Evolutionary conservation across 73 alveolate genomes (phyloP).

Genomic region (Paramecium bursaria): DNA sequence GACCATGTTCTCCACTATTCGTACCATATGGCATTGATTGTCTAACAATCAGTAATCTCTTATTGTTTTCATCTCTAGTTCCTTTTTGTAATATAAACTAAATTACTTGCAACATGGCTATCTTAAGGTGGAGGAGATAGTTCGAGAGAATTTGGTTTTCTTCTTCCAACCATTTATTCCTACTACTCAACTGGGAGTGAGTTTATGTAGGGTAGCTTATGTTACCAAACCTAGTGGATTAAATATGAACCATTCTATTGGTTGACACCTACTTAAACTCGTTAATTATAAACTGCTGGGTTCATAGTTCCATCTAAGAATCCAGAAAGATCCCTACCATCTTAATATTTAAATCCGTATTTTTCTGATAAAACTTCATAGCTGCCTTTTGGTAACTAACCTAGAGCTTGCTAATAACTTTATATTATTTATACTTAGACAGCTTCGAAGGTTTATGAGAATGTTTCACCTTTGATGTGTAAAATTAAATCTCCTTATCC

Average conservation of each 20-base stretch:
- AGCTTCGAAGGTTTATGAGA: slow-evolving; percentile 23
- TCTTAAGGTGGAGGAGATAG: slow-evolving; percentile 23
- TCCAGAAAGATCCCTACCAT: slow-evolving; percentile 56
- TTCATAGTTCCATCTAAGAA: slow-evolving; percentile 45
- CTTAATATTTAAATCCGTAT: slow-evolving; percentile 43
- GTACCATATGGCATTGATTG: slow-evolving; percentile 48
- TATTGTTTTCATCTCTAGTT: slow-evolving; percentile 27
- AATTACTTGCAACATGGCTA: slow-evolving; percentile 55
- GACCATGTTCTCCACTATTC: slow-evolving; percentile 49
- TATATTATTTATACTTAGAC: background rate
- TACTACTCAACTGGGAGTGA: background rate
- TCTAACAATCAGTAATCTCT: slow-evolving; percentile 25
- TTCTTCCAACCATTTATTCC: slow-evolving; percentile 42
- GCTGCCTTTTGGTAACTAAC: slow-evolving; percentile 25
- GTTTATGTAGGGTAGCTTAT: slow-evolving; percentile 22
- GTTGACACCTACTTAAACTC: slow-evolving; percentile 29
- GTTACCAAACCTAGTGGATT: slow-evolving; percentile 49
- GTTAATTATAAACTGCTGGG: background rate
- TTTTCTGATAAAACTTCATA: slow-evolving; percentile 29
- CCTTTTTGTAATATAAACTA: too few relatives aligned
- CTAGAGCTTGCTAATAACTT: slow-evolving; percentile 10
- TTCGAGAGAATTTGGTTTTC: slow-evolving; percentile 17
- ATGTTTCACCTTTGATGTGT: background rate
- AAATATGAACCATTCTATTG: slow-evolving; percentile 36
- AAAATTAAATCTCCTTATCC: slow-evolving; percentile 50